Evolutionary conservation across 495 filamentous ascomycete species (phyloP).

Genomic region (Neurospora sp.): DNA sequence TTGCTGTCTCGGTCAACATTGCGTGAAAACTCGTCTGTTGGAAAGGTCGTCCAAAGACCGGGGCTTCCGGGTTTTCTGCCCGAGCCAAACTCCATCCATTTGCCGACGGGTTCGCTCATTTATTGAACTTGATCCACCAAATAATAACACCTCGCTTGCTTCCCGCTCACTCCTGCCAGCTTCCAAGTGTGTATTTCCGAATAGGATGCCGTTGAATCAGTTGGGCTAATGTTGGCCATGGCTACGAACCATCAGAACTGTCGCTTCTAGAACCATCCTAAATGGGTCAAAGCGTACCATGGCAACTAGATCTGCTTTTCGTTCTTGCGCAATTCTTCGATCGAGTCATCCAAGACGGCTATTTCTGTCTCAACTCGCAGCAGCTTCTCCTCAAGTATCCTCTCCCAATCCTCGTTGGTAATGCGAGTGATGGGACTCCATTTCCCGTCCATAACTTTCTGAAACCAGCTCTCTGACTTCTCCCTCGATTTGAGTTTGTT

Average conservation of each 20-base stretch:
- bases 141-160: not conserved
- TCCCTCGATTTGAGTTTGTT: conserved; percentile 9
- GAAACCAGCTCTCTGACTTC: not conserved
- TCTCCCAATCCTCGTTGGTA: conserved; percentile 68
- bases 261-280: not conserved
- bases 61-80: not conserved
- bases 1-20: not conserved
- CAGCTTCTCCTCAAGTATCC: conserved; percentile 65
- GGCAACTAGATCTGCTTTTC: conserved; percentile 2
- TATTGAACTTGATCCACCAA: not conserved
- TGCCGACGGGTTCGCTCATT: not conserved
- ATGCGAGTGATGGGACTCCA: conserved; percentile 75
- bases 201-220: not conserved
- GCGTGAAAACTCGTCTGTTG: not conserved
- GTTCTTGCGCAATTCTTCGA: conserved; percentile 44
- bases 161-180: not conserved
- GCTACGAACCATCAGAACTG: not conserved
- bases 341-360: conserved; percentile 74
- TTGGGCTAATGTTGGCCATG: not conserved
- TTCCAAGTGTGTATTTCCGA: not conserved
- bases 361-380: conserved; percentile 76
- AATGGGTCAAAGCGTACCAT: not conserved
- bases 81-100: not conserved
- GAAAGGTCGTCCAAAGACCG: not conserved
- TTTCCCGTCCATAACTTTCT: conserved; percentile 43